Percentiles rank a stretch among this genome's conserved stretches.
Evolutionary conservation across 306 rosid species (phyloP).

Genomic region (Citrullus mucosospermus): DNA sequence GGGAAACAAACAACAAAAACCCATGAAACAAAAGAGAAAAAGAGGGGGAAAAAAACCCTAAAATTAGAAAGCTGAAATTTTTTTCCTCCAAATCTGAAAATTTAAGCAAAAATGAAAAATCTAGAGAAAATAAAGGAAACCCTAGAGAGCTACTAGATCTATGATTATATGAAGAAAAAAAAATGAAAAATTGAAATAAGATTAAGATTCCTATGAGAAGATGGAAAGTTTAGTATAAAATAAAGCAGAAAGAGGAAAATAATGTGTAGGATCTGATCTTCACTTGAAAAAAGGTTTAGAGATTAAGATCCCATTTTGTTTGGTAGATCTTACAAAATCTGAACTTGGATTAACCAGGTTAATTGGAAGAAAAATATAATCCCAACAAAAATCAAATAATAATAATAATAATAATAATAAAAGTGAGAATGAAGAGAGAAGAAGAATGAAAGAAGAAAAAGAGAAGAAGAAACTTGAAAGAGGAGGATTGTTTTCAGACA

Average conservation of each 20-base stretch:
- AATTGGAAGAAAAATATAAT: background rate
- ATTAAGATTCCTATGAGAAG: background rate
- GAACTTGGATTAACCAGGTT: background rate
- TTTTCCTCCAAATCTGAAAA: background rate
- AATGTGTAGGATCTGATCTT: background rate
- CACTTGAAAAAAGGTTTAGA: background rate
- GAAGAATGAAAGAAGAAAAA: background rate
- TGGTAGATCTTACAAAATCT: background rate
- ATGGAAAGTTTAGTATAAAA: background rate
- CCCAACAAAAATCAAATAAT: background rate
- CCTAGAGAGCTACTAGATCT: background rate
- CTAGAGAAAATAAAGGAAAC: background rate
- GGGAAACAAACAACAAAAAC: background rate
- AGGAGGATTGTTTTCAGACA: background rate
- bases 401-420: background rate
- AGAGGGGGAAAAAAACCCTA: background rate
- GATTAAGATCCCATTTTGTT: background rate
- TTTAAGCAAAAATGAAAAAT: background rate
- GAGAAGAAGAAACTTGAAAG: background rate
- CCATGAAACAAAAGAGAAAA: background rate
- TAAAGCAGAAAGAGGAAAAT: background rate
- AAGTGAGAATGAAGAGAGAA: background rate
- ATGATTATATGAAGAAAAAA: background rate
- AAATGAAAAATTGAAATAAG: background rate
- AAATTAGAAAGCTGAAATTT: background rate